A percentile compares a stretch with the other conserved stretches of the same genome.
phyloP scores from a whole-genome alignment of 2,329 filamentous ascomycete species.

The Fusarium gaditjirri region DNA sequence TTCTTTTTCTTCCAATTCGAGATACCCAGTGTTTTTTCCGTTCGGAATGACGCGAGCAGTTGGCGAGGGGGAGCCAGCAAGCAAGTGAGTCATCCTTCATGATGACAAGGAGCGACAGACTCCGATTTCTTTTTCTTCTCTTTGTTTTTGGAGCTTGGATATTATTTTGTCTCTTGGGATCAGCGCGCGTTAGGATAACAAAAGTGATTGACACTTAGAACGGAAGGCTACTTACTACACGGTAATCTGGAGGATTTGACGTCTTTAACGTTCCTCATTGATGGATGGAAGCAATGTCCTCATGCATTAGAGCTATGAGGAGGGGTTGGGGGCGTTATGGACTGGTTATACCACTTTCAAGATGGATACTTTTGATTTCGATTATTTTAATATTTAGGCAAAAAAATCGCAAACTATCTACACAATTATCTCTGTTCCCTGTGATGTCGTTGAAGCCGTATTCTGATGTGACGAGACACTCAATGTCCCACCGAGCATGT shows the following conservation, averaged over 20 bases:
- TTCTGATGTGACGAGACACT: background rate
- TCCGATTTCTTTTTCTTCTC: conserved; percentile 24
- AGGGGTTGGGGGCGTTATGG: conserved; percentile 35
- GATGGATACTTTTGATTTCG: conserved; percentile 28
- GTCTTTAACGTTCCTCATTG: conserved; percentile 35
- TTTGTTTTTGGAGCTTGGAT: conserved; percentile 31
- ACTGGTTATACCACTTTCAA: conserved; percentile 33
- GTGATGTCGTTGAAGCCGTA: background rate
- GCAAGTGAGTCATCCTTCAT: conserved; percentile 16
- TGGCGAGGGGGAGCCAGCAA: conserved; percentile 36
- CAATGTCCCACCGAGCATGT: too few relatives aligned
- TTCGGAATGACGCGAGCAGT: conserved; percentile 45
- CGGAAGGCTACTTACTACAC: conserved; percentile 45
- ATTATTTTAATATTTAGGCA: conserved; percentile 35
- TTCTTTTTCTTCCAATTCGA: conserved; percentile 49
- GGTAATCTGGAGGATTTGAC: conserved; percentile 43
- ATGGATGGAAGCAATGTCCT: conserved; percentile 30
- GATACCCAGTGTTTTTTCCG: conserved; percentile 50
- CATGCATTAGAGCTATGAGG: conserved; percentile 30
- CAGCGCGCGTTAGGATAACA: conserved; percentile 42
- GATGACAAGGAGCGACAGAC: conserved; percentile 28
- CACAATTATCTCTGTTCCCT: background rate
- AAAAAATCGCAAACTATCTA: conserved; percentile 39
- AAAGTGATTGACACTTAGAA: conserved; percentile 46
- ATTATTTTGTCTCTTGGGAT: conserved; percentile 24